Evolutionary conservation across 2,329 filamentous ascomycete genomes (phyloP).

Genomic region (Bipolaris cookei): DNA sequence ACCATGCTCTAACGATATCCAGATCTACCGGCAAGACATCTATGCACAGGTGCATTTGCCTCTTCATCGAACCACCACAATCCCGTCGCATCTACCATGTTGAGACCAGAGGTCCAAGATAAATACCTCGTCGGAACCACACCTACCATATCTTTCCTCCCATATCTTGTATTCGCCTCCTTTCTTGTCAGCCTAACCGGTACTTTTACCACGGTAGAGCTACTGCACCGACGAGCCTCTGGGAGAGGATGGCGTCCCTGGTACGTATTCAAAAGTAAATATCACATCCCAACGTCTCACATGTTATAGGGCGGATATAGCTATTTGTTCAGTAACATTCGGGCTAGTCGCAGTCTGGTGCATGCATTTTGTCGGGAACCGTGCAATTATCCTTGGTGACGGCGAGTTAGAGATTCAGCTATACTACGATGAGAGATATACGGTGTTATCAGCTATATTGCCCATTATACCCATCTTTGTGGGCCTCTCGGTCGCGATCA

Average conservation of each 20-base stretch:
- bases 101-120: conserved; percentile 21
- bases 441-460: conserved; percentile 78
- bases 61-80: background rate
- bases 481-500: conserved; percentile 72
- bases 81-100: background rate
- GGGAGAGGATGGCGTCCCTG: conserved; percentile 49
- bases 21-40: too few relatives aligned
- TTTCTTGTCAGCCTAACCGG: conserved; percentile 76
- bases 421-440: conserved; percentile 74
- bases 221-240: conserved; percentile 78
- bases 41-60: background rate
- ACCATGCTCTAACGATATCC: too few relatives aligned
- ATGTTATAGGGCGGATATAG: conserved; percentile 50
- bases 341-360: conserved; percentile 59
- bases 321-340: conserved; percentile 52
- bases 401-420: conserved; percentile 69
- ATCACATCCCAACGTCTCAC: conserved; percentile 9
- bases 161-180: conserved; percentile 58
- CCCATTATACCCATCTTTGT: conserved; percentile 75
- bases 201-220: conserved; percentile 77
- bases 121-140: conserved; percentile 44
- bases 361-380: conserved; percentile 83
- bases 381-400: conserved; percentile 73
- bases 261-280: conserved; percentile 38
- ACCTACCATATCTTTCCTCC: conserved; percentile 51